Conservation (phyloP, 805 yeast genomes). For the Hanseniaspora nectarophila region DNA sequence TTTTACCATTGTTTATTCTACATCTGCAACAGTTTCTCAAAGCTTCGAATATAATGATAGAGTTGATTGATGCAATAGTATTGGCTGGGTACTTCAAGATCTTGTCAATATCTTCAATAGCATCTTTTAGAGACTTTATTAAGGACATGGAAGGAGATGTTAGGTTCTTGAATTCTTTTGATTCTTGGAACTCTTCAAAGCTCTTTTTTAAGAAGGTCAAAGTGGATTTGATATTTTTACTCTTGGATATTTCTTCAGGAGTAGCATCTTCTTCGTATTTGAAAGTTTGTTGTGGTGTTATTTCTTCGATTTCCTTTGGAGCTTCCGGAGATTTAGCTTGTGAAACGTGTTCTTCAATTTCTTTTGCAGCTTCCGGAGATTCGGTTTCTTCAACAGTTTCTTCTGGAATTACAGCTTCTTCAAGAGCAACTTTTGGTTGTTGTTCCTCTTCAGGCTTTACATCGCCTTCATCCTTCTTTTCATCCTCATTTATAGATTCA, state of each 20-base stretch:
- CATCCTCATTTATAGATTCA: constrained; percentile 6
- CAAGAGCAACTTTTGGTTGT: too few relatives aligned
- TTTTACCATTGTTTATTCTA: constrained; percentile 49
- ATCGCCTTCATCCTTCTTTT: neutral
- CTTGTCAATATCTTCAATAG: constrained; percentile 24
- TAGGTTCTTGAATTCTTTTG: constrained; percentile 47
- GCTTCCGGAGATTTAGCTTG: constrained; percentile 24
- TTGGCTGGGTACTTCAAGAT: constrained; percentile 18
- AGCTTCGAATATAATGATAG: constrained; percentile 60
- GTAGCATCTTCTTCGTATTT: constrained; percentile 20
- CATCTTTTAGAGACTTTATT: constrained; percentile 26
- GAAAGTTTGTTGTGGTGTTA: constrained; percentile 16
- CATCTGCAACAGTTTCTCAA: constrained; percentile 64
- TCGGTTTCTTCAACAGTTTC: constrained; percentile 24
- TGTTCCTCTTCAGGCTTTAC: too few relatives aligned
- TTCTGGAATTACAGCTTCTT: constrained; percentile 18
- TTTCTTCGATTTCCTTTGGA: too few relatives aligned
- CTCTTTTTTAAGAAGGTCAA: constrained; percentile 41
- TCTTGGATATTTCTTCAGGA: constrained; percentile 15
- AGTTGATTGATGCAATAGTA: constrained; percentile 28
- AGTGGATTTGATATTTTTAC: constrained; percentile 26
- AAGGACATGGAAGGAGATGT: constrained; percentile 26
- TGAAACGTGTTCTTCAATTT: constrained; percentile 22
- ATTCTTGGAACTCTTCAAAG: constrained; percentile 42
- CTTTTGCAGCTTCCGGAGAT: constrained; percentile 22